These are phyloP conservation scores for Dendrostoma leiphaemia DNA, from an alignment of 2,329 filamentous ascomycete genomes.

Conservation along the genomic window DNA sequence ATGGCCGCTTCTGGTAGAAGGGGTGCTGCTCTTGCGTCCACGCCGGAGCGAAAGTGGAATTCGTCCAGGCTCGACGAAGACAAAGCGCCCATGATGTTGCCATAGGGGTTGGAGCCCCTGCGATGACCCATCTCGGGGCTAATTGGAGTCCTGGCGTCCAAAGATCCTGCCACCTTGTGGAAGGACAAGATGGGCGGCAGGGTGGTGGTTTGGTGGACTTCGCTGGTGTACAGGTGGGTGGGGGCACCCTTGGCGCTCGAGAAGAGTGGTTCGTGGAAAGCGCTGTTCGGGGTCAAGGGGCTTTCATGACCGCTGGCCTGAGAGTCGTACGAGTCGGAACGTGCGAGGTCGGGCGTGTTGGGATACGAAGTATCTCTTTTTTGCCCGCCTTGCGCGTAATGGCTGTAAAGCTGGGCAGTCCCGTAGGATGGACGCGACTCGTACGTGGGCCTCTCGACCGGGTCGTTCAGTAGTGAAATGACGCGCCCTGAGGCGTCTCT, in stretches of 20 bases:
- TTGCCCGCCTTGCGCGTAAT: background rate
- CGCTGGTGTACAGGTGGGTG: conserved; percentile 21
- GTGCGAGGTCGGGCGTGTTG: conserved; percentile 55
- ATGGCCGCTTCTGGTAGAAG: background rate
- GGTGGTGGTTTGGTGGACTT: conserved; percentile 11
- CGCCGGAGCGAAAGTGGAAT: conserved; percentile 4
- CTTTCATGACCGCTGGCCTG: conserved; percentile 54
- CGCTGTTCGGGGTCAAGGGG: conserved; percentile 53
- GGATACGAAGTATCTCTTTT: conserved; percentile 38
- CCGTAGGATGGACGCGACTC: conserved; percentile 1
- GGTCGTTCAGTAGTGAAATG: conserved; percentile 15
- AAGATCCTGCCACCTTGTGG: conserved; percentile 8
- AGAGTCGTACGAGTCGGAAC: conserved; percentile 62
- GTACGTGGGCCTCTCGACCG: background rate
- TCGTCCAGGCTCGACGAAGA: conserved; percentile 11
- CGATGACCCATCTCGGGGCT: conserved; percentile 1
- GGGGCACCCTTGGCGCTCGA: conserved; percentile 27
- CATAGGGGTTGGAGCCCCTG: conserved; percentile 9
- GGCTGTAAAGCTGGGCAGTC: background rate
- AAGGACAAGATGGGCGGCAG: conserved; percentile 16
- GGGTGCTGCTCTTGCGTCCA: background rate
- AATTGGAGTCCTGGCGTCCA: background rate
- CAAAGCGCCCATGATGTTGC: background rate
- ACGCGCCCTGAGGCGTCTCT: conserved; percentile 13
- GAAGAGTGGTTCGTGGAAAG: conserved; percentile 26